Base-by-base conservation (phyloP, 2,329 filamentous ascomycete genomes). In the Exophiala calicioides region DNA sequence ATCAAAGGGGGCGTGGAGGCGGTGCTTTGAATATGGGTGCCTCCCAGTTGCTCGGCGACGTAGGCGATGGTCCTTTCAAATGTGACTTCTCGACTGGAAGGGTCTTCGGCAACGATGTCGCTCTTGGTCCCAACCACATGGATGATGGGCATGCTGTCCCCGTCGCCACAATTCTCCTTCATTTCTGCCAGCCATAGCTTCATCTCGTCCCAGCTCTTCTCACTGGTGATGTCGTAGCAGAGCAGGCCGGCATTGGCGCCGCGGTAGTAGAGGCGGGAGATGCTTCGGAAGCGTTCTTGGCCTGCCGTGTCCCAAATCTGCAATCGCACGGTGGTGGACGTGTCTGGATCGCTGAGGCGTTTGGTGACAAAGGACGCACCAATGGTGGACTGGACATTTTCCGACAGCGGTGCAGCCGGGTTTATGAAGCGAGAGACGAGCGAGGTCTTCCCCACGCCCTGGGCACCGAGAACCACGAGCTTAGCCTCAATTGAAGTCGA, bases 241-340 rank as follows among this genome's bases (percentile, higher is more conserved):
- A 96, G 80, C 50, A 96, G 88, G 61, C 88, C 93, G 48, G 90
- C 90, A 64, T 95, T 91, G 53, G 91, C 91, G 64, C 90, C 90
- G 63, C 91, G 86, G 71, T 98, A 98, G 75, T 97, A 97, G 43
- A 98, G 81, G 46, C 90, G 85, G 7, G 89, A 94, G 62, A 98
- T 97, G 53, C 86, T 90, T 60, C 91, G 83, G 68, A 97, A 98
- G 46, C 91, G 83, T 73, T 98, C 91, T 65, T 98, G 91, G 52
- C 91, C 91, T 47, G 91, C 89, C 24, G 90, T 96, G 65, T 96
- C 90, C 90, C 90, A 96, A 58, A 96, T 94, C 64, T 96, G 90
- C 27, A 96, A 76, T n/a, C 90, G 82, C 26, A 96, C 89, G 18
- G 87, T 77, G 1, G 89, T 93, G 60, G 91, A 88, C 16, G 85